Evolutionary conservation across 225 moss, liverwort and hornwort species (phyloP), one percentile per base, ranked within the genome.

Genomic region (Takakia lepidozioides): DNA sequence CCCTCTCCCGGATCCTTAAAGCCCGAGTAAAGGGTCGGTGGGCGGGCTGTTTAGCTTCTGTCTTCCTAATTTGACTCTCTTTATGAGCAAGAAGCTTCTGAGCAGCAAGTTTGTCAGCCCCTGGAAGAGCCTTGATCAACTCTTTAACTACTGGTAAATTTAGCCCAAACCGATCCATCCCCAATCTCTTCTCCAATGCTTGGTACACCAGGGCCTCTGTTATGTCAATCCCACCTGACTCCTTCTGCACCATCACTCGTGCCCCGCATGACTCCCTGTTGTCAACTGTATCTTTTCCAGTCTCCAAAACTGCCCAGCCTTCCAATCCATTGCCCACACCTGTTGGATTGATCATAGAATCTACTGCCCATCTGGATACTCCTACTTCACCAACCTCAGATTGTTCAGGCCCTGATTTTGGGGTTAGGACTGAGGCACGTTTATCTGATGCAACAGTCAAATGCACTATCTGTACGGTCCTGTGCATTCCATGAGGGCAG

Each of bases 111-210:
- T n/a, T n/a, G n/a, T n/a, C n/a, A n/a, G n/a, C 74, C 53, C 51
- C 48, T 1, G 58, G 63, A 46, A 77, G 82, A 29, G 58, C 52
- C 57, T 56, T 67, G 40, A 88, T 88, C 81, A 88, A 72, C 46
- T 55, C 75, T 60, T 71, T 77, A 37, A 88, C 83, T 59, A 63
- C 59, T 21, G 66, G 59, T 46, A 85, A 46, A 56, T 66, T 73
- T 46, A 93, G 56, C 41, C 88, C 92, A 67, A 88, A 88, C 26
- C 83, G 83, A 65, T 85, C 88, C 63, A 85, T 71, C 46, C 66
- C 83, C 28, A 93, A 68, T 63, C 61, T 81, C 54, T 63, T 73
- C 58, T 78, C 68, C 19, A 88, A 68, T 29, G 37, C 51, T 48
- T 58, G 57, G 50, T 55, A 66, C 21, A 74, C 46, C 26, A 60